A percentile compares a stretch with the other conserved stretches of the same genome.
Conservation (phyloP, 2,329 filamentous ascomycete genomes). For the Botrytis elliptica region DNA sequence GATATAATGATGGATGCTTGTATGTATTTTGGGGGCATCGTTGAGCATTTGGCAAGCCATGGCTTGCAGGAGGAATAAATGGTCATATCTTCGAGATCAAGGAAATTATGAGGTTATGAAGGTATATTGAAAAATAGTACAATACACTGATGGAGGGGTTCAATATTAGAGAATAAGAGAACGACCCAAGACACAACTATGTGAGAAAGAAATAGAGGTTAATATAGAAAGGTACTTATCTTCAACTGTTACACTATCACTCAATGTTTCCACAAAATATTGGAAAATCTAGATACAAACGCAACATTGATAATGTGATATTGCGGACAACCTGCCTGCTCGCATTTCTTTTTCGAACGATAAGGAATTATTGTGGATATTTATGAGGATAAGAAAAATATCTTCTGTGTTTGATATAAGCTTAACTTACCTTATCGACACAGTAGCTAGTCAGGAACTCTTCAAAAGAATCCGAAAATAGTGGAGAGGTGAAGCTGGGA, state of each 20-base stretch:
- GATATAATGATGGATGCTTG: slow-evolving; percentile 33
- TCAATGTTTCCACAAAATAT: not conserved
- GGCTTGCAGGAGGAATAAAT: not conserved
- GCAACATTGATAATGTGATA: not conserved
- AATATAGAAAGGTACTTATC: slow-evolving; percentile 6
- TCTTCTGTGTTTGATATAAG: not conserved
- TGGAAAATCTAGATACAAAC: not conserved
- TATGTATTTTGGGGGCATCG: slow-evolving; percentile 34
- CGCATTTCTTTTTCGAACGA: not conserved
- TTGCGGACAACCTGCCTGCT: slow-evolving; percentile 1
- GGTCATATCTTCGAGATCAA: not conserved
- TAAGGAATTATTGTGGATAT: slow-evolving; percentile 2
- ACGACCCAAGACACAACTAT: not conserved
- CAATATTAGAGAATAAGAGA: not conserved
- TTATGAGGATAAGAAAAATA: not conserved
- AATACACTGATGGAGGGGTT: not conserved
- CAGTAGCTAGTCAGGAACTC: not conserved
- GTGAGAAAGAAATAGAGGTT: not conserved
- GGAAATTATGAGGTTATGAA: slow-evolving; percentile 21
- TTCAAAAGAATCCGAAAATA: not conserved
- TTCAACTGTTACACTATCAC: not conserved
- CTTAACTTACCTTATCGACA: not conserved
- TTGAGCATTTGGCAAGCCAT: slow-evolving; percentile 11
- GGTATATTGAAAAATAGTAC: not conserved
- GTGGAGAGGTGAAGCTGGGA: not conserved